Evolutionary conservation across 768 basidiomycete species (phyloP).

Genomic region (Lyophyllum semitale): DNA sequence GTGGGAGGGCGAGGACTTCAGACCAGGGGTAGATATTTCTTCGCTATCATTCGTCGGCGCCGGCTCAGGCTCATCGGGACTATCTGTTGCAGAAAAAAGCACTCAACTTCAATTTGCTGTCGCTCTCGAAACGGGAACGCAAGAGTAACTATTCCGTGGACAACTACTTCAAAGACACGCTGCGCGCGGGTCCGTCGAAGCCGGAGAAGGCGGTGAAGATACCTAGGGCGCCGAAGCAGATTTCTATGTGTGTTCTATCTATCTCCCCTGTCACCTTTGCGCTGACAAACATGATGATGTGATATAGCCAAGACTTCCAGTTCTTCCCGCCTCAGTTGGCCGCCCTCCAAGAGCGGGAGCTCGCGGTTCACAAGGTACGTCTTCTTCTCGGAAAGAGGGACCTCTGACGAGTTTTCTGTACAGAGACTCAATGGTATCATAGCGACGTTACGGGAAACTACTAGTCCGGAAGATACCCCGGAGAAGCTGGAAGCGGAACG

Average conservation of each 20-base stretch:
- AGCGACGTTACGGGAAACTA: slow-evolving; percentile 65
- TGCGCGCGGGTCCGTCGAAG: slow-evolving; percentile 80
- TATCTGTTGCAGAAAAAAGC: slow-evolving; percentile 63
- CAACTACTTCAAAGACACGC: slow-evolving; percentile 90
- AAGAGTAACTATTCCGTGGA: slow-evolving; percentile 95
- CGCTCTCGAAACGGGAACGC: slow-evolving; percentile 91
- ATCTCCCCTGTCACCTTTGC: slow-evolving; percentile 1
- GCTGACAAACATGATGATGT: slow-evolving; percentile 2
- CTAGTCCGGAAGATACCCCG: slow-evolving; percentile 72
- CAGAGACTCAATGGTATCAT: slow-evolving; percentile 69
- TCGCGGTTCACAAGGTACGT: slow-evolving; percentile 74
- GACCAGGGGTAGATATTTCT: slow-evolving; percentile 56
- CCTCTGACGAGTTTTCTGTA: slow-evolving; percentile 5
- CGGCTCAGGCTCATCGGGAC: not conserved
- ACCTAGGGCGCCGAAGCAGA: slow-evolving; percentile 86
- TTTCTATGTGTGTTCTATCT: slow-evolving; percentile 61
- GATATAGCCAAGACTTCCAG: slow-evolving; percentile 86
- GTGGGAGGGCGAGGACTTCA: slow-evolving; percentile 96
- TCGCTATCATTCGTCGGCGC: not conserved
- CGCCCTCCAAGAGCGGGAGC: slow-evolving; percentile 84
- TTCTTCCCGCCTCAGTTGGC: slow-evolving; percentile 87
- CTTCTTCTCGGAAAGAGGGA: not conserved
- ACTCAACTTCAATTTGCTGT: slow-evolving; percentile 76
- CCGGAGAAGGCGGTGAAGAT: slow-evolving; percentile 79
- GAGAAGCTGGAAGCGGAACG: slow-evolving; percentile 87